Conservation (phyloP, 1,284 basidiomycete genomes). For the Anthracocystis panici-leucophaei region DNA sequence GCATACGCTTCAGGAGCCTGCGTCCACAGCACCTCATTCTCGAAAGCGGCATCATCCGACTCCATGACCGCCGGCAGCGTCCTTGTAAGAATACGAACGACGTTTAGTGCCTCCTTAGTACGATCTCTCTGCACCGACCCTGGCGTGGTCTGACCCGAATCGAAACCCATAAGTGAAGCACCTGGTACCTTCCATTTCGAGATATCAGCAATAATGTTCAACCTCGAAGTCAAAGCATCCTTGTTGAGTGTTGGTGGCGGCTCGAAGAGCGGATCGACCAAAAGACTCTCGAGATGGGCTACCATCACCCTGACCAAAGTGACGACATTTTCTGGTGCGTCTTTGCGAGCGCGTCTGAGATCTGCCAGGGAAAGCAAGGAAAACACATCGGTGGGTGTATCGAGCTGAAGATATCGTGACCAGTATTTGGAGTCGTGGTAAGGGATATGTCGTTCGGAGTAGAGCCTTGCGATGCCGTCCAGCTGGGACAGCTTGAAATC, state of each 20-base stretch:
- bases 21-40: slow-evolving; percentile 51
- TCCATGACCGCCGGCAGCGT: slow-evolving; percentile 60
- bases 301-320: slow-evolving; percentile 61
- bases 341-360: slow-evolving; percentile 44
- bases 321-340: slow-evolving; percentile 62
- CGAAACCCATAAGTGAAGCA: slow-evolving; percentile 23
- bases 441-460: slow-evolving; percentile 58
- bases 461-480: slow-evolving; percentile 61
- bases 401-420: slow-evolving; percentile 55
- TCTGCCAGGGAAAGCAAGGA: slow-evolving; percentile 55
- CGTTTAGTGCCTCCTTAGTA: slow-evolving; percentile 62
- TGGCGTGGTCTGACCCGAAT: slow-evolving; percentile 3
- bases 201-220: slow-evolving; percentile 27
- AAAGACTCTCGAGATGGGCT: slow-evolving; percentile 63
- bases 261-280: slow-evolving; percentile 59
- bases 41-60: slow-evolving; percentile 27
- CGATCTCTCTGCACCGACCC: slow-evolving; percentile 42
- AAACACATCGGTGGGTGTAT: slow-evolving; percentile 57
- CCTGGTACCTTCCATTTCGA: slow-evolving; percentile 36
- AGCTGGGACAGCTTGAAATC: slow-evolving; percentile 39
- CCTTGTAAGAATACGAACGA: slow-evolving; percentile 61
- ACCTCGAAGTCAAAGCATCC: slow-evolving; percentile 9
- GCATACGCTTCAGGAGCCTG: slow-evolving; percentile 27
- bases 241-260: slow-evolving; percentile 31
- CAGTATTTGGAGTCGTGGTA: slow-evolving; percentile 61